phyloP scores from a whole-genome alignment of 106 monocot species.

The Phalaenopsis equestris region DNA sequence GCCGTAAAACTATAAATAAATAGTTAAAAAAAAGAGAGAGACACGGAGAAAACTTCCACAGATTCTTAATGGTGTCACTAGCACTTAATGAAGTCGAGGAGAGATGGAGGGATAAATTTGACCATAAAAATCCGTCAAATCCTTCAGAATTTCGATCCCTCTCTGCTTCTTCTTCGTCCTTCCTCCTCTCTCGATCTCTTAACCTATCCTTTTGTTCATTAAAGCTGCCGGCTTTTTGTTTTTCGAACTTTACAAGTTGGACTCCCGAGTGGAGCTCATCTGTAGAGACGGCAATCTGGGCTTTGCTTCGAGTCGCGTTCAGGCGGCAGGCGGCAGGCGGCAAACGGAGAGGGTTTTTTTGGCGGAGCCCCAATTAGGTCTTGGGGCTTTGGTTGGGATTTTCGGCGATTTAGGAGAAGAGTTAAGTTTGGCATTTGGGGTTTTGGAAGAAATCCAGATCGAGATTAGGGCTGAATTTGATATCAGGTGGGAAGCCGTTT shows the following conservation, averaged over 20 bases:
- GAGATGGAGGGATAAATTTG: slow-evolving; percentile 4
- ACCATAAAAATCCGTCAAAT: background rate
- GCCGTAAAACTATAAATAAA: background rate
- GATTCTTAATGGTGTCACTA: background rate
- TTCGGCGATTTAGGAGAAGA: background rate
- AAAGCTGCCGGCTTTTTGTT: slow-evolving; percentile 1
- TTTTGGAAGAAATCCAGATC: background rate
- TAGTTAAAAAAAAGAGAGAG: background rate
- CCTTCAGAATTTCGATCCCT: background rate
- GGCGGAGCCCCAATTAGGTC: background rate
- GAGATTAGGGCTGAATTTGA: slow-evolving; percentile 4
- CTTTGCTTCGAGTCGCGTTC: background rate
- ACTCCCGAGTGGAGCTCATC: background rate
- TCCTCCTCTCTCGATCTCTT: background rate
- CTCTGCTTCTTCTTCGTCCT: background rate
- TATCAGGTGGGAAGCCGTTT: background rate
- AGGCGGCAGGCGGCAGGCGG: background rate
- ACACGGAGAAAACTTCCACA: background rate
- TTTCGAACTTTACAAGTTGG: background rate
- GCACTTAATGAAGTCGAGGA: background rate
- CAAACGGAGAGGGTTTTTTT: background rate
- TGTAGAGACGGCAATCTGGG: background rate
- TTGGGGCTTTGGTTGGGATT: background rate
- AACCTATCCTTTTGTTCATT: background rate
- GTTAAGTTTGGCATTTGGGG: background rate